Evolutionary conservation across 495 filamentous ascomycete species (phyloP), one percentile per base, ranked within the genome.

Genomic region (Pseudoneurospora amorphoporcata): DNA sequence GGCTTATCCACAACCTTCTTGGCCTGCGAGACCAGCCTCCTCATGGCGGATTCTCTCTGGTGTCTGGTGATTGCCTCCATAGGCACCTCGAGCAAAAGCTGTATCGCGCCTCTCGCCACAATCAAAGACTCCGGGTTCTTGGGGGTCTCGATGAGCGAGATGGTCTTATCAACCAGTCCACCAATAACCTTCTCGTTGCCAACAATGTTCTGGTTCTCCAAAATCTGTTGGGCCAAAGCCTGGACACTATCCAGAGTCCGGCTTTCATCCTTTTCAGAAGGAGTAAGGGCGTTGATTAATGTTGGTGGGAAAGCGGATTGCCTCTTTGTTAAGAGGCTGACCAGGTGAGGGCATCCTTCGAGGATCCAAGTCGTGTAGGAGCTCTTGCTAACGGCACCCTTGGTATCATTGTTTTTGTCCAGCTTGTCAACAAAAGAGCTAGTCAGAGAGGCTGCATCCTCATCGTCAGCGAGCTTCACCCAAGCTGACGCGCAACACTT

Each of bases 401-500:
- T 73, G 19, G 73, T n/a, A 58, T 76, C 45, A 61, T 76, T 39
- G 32, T 73, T 72, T 37, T 75, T 41, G 32, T 72, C 74, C 9
- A 84, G 71, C 71, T 79, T 81, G 58, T 78, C 75, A 16, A 84
- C 70, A 71, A 84, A 81, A 17, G 78, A 75, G 68, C 75, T 75
- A 10, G 77, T 73, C 43, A 83, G 19, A 39, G 73, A 74, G 0
- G 77, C 79, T 14, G 79, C 78, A 5, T 82, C 80, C 9, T 75
- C 73, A 70, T 82, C 80, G 19, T 80, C 69, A 42, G 72, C 73
- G 4, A 77, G 81, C n/a, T 73, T 77, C 23, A 82, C 43, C 79
- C 82, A 84, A 4, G 80, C 70, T 3, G 77, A 79, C 10, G 76
- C 77, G 58, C 79, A 83, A 74, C 81, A 85, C 47, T 73, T 74